Conservation (phyloP, 1,284 basidiomycete genomes). For the Trametes pubescens region DNA sequence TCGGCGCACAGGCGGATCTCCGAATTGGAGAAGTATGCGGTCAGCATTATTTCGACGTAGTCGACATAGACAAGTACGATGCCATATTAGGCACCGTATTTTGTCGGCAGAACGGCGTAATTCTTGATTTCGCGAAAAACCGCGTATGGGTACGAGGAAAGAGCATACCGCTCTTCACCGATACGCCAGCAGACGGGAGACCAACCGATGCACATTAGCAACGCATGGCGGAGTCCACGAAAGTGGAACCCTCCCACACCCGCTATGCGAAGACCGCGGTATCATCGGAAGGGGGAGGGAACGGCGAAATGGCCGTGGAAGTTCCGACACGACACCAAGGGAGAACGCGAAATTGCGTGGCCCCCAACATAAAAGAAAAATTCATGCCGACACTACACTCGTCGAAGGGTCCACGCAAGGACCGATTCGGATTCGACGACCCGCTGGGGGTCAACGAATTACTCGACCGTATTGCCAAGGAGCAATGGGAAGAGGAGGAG, state of each 20-base stretch:
- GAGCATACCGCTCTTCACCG: constrained; percentile 2
- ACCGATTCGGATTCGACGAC: constrained; percentile 7
- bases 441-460: constrained; percentile 12
- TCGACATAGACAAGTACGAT: too few relatives aligned
- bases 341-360: too few relatives aligned
- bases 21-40: constrained; percentile 7
- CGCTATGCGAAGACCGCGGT: not conserved
- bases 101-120: constrained; percentile 35
- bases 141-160: constrained; percentile 21
- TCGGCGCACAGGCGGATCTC: constrained; percentile 23
- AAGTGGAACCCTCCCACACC: constrained; percentile 16
- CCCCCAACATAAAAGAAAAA: not conserved
- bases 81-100: constrained; percentile 43
- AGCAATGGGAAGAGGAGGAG: constrained; percentile 13
- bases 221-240: not conserved
- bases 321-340: constrained; percentile 13
- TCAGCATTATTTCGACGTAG: constrained; percentile 38
- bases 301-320: not conserved
- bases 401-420: not conserved
- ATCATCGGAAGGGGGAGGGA: constrained; percentile 20
- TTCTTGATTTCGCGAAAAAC: constrained; percentile 39
- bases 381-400: constrained; percentile 6
- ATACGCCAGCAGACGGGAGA: not conserved
- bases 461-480: not conserved
- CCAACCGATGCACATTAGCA: not conserved